phyloP scores from a whole-genome alignment of 352 stramenopile genomes.

The Pythium aphanidermatum region DNA sequence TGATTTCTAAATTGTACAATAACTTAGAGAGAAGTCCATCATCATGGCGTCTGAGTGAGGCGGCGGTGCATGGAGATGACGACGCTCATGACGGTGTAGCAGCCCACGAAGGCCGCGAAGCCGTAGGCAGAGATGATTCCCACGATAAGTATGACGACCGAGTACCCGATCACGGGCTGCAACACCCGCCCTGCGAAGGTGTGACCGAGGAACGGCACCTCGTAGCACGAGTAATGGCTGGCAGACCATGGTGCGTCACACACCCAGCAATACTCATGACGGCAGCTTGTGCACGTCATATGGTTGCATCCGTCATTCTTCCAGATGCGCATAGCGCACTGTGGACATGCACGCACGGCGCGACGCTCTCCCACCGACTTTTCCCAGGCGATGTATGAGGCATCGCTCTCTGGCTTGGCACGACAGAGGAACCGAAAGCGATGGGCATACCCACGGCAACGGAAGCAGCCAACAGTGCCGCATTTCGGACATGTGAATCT shows the following conservation, averaged over 20 bases:
- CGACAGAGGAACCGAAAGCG: conserved; percentile 49
- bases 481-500: conserved; percentile 66
- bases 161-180: conserved; percentile 40
- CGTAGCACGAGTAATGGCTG: conserved; percentile 68
- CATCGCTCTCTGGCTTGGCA: conserved; percentile 26
- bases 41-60: too few species aligned
- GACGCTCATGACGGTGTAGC: conserved; percentile 1
- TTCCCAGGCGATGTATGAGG: conserved; percentile 55
- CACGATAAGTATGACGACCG: conserved; percentile 42
- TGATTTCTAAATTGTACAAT: too few species aligned
- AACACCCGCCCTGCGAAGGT: conserved; percentile 28
- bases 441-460: conserved; percentile 45
- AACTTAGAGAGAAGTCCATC: too few species aligned
- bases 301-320: conserved; percentile 73
- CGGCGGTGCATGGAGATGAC: not conserved
- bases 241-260: conserved; percentile 48
- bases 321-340: conserved; percentile 68
- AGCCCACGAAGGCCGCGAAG: conserved; percentile 43
- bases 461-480: conserved; percentile 46
- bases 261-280: conserved; percentile 66
- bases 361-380: conserved; percentile 43
- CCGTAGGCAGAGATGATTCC: conserved; percentile 46
- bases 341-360: conserved; percentile 48
- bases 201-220: conserved; percentile 38
- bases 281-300: conserved; percentile 65